Percentiles rank a stretch among this genome's conserved stretches.
phyloP scores from a whole-genome alignment of 2,329 filamentous ascomycete species.

The Epichloe coenophiala region DNA sequence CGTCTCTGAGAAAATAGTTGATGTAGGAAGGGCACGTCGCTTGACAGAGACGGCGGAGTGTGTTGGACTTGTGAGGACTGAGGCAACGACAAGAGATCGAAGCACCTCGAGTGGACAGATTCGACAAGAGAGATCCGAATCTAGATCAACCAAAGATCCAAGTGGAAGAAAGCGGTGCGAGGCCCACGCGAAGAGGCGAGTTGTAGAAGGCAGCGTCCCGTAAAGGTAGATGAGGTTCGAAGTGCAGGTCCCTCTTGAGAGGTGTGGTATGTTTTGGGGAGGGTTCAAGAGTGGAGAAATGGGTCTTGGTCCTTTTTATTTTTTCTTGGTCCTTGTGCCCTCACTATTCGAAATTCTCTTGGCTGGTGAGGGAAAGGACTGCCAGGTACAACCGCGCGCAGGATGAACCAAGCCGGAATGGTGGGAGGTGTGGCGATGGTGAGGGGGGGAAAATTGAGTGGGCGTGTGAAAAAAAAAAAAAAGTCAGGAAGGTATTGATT shows the following conservation, averaged over 20 bases:
- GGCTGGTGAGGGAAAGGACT: slow-evolving; percentile 8
- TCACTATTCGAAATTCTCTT: slow-evolving; percentile 5
- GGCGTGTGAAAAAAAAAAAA: slow-evolving; percentile 1
- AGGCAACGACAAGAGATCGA: slow-evolving; percentile 3
- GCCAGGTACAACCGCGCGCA: slow-evolving; percentile 12
- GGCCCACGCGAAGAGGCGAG: slow-evolving; percentile 15
- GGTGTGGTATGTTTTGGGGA: slow-evolving; percentile 29
- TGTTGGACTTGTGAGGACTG: slow-evolving; percentile 1
- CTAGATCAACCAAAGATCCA: slow-evolving; percentile 1
- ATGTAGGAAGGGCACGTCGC: background rate
- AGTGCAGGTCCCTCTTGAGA: slow-evolving; percentile 25
- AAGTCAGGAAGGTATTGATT: slow-evolving; percentile 1
- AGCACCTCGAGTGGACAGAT: slow-evolving; percentile 9
- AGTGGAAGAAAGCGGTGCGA: slow-evolving; percentile 8
- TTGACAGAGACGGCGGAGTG: background rate
- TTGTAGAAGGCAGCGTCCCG: slow-evolving; percentile 16
- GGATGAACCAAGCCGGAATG: slow-evolving; percentile 13
- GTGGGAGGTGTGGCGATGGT: slow-evolving; percentile 12
- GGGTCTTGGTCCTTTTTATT: slow-evolving; percentile 29
- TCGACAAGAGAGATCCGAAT: slow-evolving; percentile 2
- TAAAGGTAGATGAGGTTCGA: slow-evolving; percentile 24
- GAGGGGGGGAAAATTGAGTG: slow-evolving; percentile 4
- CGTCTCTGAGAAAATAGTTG: slow-evolving; percentile 12
- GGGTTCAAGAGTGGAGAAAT: slow-evolving; percentile 32
- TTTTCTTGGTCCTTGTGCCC: slow-evolving; percentile 18